phyloP scores from a whole-genome alignment of 2,329 filamentous ascomycete genomes.

The Claviceps pazoutovae region DNA sequence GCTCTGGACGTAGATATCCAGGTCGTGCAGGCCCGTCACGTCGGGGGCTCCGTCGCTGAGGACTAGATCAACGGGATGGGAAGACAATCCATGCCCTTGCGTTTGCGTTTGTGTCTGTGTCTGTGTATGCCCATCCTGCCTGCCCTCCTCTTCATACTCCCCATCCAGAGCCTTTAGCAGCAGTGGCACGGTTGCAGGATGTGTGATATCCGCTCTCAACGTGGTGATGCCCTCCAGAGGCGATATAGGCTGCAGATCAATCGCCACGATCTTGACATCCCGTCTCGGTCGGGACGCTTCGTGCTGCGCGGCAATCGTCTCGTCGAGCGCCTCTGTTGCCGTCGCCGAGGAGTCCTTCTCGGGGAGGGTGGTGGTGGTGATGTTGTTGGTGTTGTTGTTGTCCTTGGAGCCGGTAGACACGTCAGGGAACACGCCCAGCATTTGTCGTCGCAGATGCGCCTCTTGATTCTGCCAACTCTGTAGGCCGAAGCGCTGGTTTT shows the following conservation, averaged over 20 bases:
- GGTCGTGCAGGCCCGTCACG: slow-evolving; percentile 89
- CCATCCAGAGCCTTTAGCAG: slow-evolving; percentile 75
- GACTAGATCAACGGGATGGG: slow-evolving; percentile 79
- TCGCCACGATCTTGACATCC: slow-evolving; percentile 85
- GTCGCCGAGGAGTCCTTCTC: not conserved
- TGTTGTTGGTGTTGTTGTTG: too few relatives aligned
- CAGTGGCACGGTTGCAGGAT: slow-evolving; percentile 85
- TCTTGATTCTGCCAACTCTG: slow-evolving; percentile 79
- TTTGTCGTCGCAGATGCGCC: slow-evolving; percentile 46
- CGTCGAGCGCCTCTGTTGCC: not conserved
- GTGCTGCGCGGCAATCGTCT: not conserved
- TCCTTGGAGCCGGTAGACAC: not conserved
- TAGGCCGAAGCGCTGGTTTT: slow-evolving; percentile 79
- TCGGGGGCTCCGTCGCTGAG: slow-evolving; percentile 92
- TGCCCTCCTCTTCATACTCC: slow-evolving; percentile 35
- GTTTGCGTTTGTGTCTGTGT: slow-evolving; percentile 17
- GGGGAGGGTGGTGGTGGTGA: too few relatives aligned
- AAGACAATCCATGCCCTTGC: slow-evolving; percentile 23
- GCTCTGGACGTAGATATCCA: slow-evolving; percentile 96
- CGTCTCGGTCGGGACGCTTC: slow-evolving; percentile 31
- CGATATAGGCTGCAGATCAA: slow-evolving; percentile 92
- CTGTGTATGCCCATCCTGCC: slow-evolving; percentile 17
- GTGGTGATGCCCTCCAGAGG: slow-evolving; percentile 86
- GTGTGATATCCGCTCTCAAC: slow-evolving; percentile 89
- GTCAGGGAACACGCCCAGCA: slow-evolving; percentile 37